Evolutionary conservation across 371 early-diverging fungal species (phyloP), one percentile per base, ranked within the genome.

Genomic region (Mucor mucedo): DNA sequence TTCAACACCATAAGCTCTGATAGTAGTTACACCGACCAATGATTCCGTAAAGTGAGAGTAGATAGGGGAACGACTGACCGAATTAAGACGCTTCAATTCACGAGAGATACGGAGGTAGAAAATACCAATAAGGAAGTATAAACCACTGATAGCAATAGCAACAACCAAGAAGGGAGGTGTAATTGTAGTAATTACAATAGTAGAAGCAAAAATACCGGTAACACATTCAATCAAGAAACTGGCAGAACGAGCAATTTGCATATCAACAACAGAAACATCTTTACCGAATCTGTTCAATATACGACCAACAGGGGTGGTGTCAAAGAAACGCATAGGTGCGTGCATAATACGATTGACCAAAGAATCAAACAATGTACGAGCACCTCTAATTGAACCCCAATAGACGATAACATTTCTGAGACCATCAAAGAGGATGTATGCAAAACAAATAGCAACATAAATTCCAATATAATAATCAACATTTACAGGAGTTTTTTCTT

Each of bases 241-340:
- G n/a, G 71, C 69, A 44, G 68, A 66, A 32, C 70, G 63, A 33
- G 79, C 75, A 63, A 79, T 55, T 33, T 71, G 69, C 52, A 64
- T 64, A 68, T 80, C 80, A 52, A 80, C 67, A 0, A 70, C 69
- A 10, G 69, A 53, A 27, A 80, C 55, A 48, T 80, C 80, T 27
- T 91, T 88, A 32, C 89, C 87, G 68, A 97, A 97, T 38, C 98
- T 79, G 73, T 93, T 95, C 73, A 98, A 76, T 53, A 97, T 89
- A 47, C 94, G 87, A 14, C 98, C 98, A 8, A 95, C 74, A 4
- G 97, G 96, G n/a, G 95, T 97, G 16, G 83, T 88, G 55, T 97
- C 96, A 69, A 95, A 95, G 82, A 96, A 96, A 7, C 90, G 81
- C 62, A 94, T 78, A 21, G 86, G 87, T 2, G 92, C 91, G 53